Conservation (phyloP, 2,329 filamentous ascomycete genomes). For the Hortaea sp. region DNA sequence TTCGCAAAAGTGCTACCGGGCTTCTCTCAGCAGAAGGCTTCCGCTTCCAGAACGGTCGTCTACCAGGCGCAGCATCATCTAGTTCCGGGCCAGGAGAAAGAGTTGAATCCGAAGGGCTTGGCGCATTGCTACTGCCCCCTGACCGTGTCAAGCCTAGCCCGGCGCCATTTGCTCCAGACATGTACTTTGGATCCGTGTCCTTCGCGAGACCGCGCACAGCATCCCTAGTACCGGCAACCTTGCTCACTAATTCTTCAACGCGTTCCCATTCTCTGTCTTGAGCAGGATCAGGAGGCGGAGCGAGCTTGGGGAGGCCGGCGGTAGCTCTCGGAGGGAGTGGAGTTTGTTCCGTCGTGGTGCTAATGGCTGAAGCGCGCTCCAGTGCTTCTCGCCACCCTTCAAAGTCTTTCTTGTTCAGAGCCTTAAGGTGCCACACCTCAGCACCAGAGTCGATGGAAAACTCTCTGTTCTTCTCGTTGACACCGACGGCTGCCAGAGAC, state of each 20-base stretch:
- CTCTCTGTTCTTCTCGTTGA: conserved; percentile 77
- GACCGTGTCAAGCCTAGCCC: conserved; percentile 22
- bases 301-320: neutral
- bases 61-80: conserved; percentile 37
- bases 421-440: conserved; percentile 90
- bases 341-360: conserved; percentile 21
- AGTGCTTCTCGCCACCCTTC: conserved; percentile 76
- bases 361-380: conserved; percentile 60
- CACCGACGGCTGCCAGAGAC: conserved; percentile 80
- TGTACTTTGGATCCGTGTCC: conserved; percentile 62
- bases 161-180: conserved; percentile 26
- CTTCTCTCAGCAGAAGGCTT: conserved; percentile 52
- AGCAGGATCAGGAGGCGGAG: conserved; percentile 29
- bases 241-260: conserved; percentile 75
- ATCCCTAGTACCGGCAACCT: conserved; percentile 79
- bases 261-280: conserved; percentile 81
- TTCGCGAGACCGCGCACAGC: conserved; percentile 77
- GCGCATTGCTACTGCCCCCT: conserved; percentile 20
- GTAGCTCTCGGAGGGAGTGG: neutral
- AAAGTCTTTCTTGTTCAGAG: conserved; percentile 75
- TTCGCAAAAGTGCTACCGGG: conserved; percentile 34
- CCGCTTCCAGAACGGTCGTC: conserved; percentile 81
- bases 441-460: conserved; percentile 96
- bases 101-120: conserved; percentile 28
- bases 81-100: conserved; percentile 24